Evolutionary conservation across 2,329 filamentous ascomycete species (phyloP), one percentile per base, ranked within the genome.

Genomic region (Phyllosticta citrichinensis): DNA sequence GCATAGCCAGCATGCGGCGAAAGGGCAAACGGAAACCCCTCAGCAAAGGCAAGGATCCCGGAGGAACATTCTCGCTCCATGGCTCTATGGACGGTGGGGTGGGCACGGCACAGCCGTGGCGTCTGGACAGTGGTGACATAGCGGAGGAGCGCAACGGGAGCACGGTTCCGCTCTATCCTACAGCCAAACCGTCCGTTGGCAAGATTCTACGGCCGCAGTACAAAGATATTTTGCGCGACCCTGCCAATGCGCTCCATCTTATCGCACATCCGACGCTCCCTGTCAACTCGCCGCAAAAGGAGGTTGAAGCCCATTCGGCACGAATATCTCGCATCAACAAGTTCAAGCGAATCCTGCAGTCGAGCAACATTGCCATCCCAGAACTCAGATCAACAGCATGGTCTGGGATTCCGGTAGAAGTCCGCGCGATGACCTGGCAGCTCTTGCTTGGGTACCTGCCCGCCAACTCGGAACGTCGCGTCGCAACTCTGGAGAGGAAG

Each of bases 381-480:
- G 93, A 97, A 58, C 80, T 99, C 24, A 84, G 94, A 64, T 82
- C 91, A 62, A 80, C 91, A 33, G 91, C 94, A 30, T 99, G 95
- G 94, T 94, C 92, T 58, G 94, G 94, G 12, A 83, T 97, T 40
- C 95, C 94, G 0, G 87, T 91, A 68, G 95, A 99, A 77, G 91
- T 99, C 19, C 89, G 95, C 61, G 91, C 94, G 57, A 97, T 99
- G 88, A 94, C 93, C n/a, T 99, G 94, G 94, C 92, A 97, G 74
- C 81, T 99, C 24, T 81, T 99, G 20, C 83, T 99, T 24, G 94
- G 93, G 62, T 99, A 99, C 73, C 82, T 99, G 4, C 94, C 95
- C 1, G 95, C 93, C n/a, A 97, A 91, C 70, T 96, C 91, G 68
- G 95, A 99, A 72, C 83, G 94, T 64, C 85, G 95, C 58, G 89